phyloP scores from a whole-genome alignment of 345 rosid genomes.

The Pistacia integerrima region DNA sequence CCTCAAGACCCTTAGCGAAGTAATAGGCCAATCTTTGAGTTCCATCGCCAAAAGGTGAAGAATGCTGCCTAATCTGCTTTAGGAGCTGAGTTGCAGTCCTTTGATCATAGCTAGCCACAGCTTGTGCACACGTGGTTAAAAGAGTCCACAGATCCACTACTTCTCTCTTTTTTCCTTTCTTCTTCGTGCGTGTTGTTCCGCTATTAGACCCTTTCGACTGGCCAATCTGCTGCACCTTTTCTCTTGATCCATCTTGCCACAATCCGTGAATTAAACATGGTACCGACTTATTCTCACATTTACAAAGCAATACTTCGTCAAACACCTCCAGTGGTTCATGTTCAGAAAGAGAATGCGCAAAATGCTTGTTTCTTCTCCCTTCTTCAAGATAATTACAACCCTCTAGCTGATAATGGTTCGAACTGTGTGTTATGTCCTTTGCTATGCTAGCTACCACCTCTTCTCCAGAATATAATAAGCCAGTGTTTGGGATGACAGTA shows the following conservation, averaged over 20 bases:
- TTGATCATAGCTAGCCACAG: conserved; percentile 64
- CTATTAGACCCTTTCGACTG: conserved; percentile 6
- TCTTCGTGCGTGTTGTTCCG: conserved; percentile 1
- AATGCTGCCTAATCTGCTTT: conserved; percentile 63
- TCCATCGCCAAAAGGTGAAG: conserved; percentile 60
- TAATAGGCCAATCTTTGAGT: conserved; percentile 69
- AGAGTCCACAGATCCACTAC: conserved; percentile 55
- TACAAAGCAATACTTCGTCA: conserved; percentile 48
- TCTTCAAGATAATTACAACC: conserved; percentile 38
- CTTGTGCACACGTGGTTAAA: conserved; percentile 69
- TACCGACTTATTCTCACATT: conserved; percentile 11
- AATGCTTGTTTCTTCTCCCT: conserved; percentile 57
- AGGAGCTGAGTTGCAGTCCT: conserved; percentile 55
- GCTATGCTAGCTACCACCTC: background rate
- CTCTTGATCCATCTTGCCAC: conserved; percentile 3
- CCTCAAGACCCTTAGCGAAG: conserved; percentile 71
- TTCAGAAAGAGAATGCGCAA: conserved; percentile 43
- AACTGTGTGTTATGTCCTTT: conserved; percentile 10
- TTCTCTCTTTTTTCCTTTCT: conserved; percentile 33
- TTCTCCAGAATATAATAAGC: background rate
- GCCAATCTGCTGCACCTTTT: conserved; percentile 15
- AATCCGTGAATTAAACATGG: conserved; percentile 13
- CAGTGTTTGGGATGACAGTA: background rate
- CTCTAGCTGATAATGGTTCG: conserved; percentile 40
- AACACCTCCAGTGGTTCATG: conserved; percentile 40